Evolutionary conservation across 2,329 filamentous ascomycete genomes (phyloP).

Genomic region (Microsporum ferrugineum): DNA sequence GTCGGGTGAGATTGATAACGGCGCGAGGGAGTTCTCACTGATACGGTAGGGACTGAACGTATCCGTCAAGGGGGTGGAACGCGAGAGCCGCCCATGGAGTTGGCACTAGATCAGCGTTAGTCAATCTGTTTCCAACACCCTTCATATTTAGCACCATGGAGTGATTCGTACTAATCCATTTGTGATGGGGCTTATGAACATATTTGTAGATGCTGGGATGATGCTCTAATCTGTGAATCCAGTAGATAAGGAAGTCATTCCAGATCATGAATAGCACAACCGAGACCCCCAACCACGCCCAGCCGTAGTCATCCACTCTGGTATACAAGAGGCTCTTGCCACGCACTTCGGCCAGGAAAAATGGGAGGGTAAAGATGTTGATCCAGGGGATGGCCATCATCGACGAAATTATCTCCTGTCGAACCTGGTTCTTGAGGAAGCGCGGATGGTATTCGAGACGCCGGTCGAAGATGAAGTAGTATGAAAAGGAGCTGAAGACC

Average conservation of each 20-base stretch:
- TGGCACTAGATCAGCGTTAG: slow-evolving; percentile 51
- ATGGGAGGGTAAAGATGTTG: slow-evolving; percentile 60
- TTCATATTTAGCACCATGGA: background rate
- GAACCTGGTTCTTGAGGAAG: slow-evolving; percentile 75
- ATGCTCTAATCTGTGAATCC: slow-evolving; percentile 66
- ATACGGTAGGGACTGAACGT: slow-evolving; percentile 66
- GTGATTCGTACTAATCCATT: slow-evolving; percentile 48
- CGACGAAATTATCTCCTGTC: slow-evolving; percentile 63
- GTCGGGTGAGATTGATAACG: background rate
- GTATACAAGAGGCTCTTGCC: slow-evolving; percentile 69
- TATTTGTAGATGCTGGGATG: slow-evolving; percentile 62
- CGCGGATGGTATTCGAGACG: slow-evolving; percentile 65
- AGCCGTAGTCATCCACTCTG: slow-evolving; percentile 52
- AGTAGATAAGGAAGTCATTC: slow-evolving; percentile 70
- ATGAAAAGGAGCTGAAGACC: slow-evolving; percentile 61
- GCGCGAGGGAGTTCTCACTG: slow-evolving; percentile 33
- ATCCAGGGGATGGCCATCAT: slow-evolving; percentile 60
- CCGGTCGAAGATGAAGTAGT: slow-evolving; percentile 72
- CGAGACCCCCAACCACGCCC: slow-evolving; percentile 60
- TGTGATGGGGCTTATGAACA: slow-evolving; percentile 84
- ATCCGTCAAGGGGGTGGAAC: slow-evolving; percentile 77
- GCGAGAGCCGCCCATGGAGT: slow-evolving; percentile 72
- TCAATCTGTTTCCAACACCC: background rate
- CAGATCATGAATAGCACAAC: slow-evolving; percentile 68
- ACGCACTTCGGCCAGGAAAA: slow-evolving; percentile 63